Evolutionary conservation across 345 rosid species (phyloP), one percentile per base, ranked within the genome.

Genomic region (Theobroma cacao): DNA sequence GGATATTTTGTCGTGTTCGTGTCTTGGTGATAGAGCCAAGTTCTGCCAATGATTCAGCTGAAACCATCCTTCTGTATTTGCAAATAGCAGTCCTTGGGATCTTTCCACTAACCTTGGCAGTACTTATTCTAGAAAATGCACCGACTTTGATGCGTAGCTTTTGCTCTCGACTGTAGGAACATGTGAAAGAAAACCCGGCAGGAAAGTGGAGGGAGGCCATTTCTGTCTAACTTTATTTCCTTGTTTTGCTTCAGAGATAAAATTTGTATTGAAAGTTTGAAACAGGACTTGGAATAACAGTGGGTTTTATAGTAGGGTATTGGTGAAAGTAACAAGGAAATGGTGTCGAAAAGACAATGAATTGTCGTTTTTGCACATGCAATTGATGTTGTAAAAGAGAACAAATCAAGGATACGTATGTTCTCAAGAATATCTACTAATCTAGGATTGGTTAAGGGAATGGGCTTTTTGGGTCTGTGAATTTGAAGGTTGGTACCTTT

Each of bases 1-100:
- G 92, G 38, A 88, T 91, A 63, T 85, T 89, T 59, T 88, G 94
- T 1, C 94, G 82, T 22, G 30, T 22, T 22, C 5, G 14, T 56
- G 61, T 24, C 31, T 24, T 24, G 3, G 61, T 24, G 61, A 9
- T n/a, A 10, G 14, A 22, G 31, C 26, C 31, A 56, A 56, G 31
- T 56, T 22, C 30, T 22, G 31, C 11, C 31, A 56, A 22, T 56
- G 61, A 9, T 56, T 30, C 30, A 22, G 31, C 31, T 56, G 14
- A 24, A 56, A 22, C 61, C 30, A 10, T 56, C 31, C 14, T 1
- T 14, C 31, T 56, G 2, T 3, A 8, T 56, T 9, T 56, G 10
- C 1, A 5, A 36, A 36, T 36, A 36, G 45, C 45, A 7, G 45
- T 41, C 10, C 1, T 41, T 41, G 9, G 45, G 7, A 20, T 20